phyloP scores from a whole-genome alignment of 2,329 filamentous ascomycete genomes.

The Cadophora gregata region DNA sequence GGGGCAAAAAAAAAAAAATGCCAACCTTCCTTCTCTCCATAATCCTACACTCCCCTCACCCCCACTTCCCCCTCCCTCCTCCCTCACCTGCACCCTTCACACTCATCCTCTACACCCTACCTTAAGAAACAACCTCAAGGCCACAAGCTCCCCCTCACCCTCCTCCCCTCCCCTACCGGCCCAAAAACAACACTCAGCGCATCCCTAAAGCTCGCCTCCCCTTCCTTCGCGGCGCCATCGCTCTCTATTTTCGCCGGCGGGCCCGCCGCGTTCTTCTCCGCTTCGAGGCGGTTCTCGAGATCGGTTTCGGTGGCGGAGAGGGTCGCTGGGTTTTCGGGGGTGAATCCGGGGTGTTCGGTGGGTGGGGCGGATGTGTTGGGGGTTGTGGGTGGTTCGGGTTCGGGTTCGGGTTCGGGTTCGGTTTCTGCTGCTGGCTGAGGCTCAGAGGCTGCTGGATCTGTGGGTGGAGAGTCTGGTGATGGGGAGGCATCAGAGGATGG shows the following conservation, averaged over 20 bases:
- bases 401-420: background rate
- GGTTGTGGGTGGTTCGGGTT: background rate
- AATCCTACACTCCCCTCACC: no score
- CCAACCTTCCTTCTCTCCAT: no score
- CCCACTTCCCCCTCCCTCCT: no score
- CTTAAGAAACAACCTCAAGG: constrained; percentile 30
- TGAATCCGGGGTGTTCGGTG: background rate
- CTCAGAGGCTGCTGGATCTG: background rate
- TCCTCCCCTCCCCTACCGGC: constrained; percentile 23
- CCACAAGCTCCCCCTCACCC: constrained; percentile 35
- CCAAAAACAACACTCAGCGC: constrained; percentile 23
- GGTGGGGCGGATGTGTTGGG: background rate
- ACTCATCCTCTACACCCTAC: no score
- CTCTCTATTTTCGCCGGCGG: background rate
- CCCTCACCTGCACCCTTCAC: no score
- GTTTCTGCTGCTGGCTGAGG: background rate
- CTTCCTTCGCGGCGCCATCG: background rate
- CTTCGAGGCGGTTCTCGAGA: constrained; percentile 1
- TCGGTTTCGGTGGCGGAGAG: background rate
- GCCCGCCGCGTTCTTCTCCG: background rate
- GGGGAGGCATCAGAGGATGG: no score
- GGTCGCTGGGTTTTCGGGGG: background rate
- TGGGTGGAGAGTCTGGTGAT: background rate
- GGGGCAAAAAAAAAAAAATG: no score
- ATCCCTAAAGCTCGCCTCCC: constrained; percentile 22